phyloP scores from a whole-genome alignment of 2,329 filamentous ascomycete genomes.

The Daldinia eschscholtzii region DNA sequence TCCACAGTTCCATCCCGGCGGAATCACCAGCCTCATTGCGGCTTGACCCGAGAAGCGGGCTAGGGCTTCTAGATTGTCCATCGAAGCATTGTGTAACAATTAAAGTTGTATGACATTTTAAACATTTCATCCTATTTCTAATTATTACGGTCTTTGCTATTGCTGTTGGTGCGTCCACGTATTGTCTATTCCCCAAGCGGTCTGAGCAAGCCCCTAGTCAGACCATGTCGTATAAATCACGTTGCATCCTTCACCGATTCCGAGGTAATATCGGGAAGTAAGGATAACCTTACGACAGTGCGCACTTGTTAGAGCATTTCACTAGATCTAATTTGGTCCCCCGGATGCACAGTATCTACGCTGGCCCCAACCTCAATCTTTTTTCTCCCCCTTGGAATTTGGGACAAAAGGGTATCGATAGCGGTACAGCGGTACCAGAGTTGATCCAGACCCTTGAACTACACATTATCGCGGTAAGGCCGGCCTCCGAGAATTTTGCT shows the following conservation, averaged over 20 bases:
- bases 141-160: neutral
- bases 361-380: slow-evolving; percentile 9
- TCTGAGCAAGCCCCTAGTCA: slow-evolving; percentile 10
- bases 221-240: slow-evolving; percentile 22
- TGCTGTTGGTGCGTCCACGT: neutral
- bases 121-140: neutral
- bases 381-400: neutral
- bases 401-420: slow-evolving; percentile 22
- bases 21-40: slow-evolving; percentile 44
- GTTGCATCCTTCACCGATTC: slow-evolving; percentile 20
- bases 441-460: slow-evolving; percentile 23
- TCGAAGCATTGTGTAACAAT: slow-evolving; percentile 39
- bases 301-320: slow-evolving; percentile 10
- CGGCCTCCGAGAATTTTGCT: slow-evolving; percentile 29
- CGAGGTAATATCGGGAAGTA: slow-evolving; percentile 8
- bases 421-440: slow-evolving; percentile 8
- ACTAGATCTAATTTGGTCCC: slow-evolving; percentile 9
- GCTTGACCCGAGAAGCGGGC: slow-evolving; percentile 32
- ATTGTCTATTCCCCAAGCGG: neutral
- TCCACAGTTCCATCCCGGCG: slow-evolving; percentile 43
- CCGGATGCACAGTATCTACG: slow-evolving; percentile 6
- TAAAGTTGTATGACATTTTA: slow-evolving; percentile 6
- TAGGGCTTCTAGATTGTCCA: slow-evolving; percentile 45
- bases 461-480: slow-evolving; percentile 19
- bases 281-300: slow-evolving; percentile 16